Evolutionary conservation across 1,284 basidiomycete species (phyloP), one percentile per base, ranked within the genome.

Genomic region (Tilletia walkeri): DNA sequence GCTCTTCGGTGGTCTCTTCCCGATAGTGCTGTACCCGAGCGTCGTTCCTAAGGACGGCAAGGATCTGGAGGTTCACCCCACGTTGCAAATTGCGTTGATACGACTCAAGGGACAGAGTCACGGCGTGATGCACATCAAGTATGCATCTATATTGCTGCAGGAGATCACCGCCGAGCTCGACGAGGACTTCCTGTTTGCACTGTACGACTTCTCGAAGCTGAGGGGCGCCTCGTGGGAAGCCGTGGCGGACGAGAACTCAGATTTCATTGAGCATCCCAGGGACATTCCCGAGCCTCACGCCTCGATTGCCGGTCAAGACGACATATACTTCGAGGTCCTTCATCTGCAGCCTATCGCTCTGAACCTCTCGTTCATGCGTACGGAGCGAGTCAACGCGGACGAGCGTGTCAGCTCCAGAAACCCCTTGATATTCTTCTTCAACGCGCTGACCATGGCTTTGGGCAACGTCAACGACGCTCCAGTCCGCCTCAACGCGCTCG

Each of bases 381-480:
- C 94, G 0, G 94, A 97, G 78, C 88, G 93, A 49, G 90, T 95
- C 67, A 96, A 92, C 82, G 91, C 91, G 65, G 94, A 94, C 80
- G 92, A 95, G 78, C 76, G 75, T 66, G 78, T 80, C 53, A 78
- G 75, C 69, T 81, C 80, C 61, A 72, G 80, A 38, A 99, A 97
- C 81, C 96, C 96, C 0, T 85, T 99, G 75, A 93, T 95, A 69
- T 93, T 97, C 69, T 89, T 95, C 47, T 86, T 99, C 73, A 97
- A 99, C 80, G 94, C 94, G 3, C 86, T 99, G 63, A 95, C 94
- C 0, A 98, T 99, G 95, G 91, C 95, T 0, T 86, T 99, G 34
- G 96, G 96, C 9, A 99, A 99, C 79, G 89, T 99, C 84, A 98
- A 98, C 79, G 94, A 95, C 75, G 95, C 96, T 0, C 93, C 94